Evolutionary conservation across 2,329 filamentous ascomycete species (phyloP).

Genomic region (Cladosporium sp.): DNA sequence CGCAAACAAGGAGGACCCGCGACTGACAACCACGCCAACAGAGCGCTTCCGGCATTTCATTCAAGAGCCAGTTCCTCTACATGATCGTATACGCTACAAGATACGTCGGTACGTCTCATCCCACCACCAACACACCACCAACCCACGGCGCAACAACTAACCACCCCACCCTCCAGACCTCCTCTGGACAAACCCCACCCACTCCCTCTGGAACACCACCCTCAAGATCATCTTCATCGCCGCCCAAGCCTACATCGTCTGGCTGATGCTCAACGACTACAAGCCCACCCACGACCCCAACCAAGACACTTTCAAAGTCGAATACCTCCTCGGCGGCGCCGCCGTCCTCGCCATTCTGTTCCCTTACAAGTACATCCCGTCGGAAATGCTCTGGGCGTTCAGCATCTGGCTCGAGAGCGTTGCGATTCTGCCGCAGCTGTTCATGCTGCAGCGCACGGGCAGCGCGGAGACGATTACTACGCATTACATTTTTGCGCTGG

Average conservation of each 20-base stretch:
- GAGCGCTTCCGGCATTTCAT: constrained; percentile 97
- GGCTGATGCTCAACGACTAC: constrained; percentile 96
- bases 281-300: constrained; percentile 97
- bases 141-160: constrained; percentile 20
- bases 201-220: constrained; percentile 77
- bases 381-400: constrained; percentile 93
- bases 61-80: constrained; percentile 97
- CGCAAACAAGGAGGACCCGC: background rate
- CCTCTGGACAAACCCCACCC: constrained; percentile 70
- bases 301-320: constrained; percentile 94
- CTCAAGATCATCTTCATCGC: constrained; percentile 96
- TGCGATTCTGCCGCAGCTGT: constrained; percentile 93
- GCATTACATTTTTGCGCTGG: constrained; percentile 93
- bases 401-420: constrained; percentile 98
- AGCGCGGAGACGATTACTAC: constrained; percentile 99
- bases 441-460: constrained; percentile 96
- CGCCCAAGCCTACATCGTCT: constrained; percentile 89
- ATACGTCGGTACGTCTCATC: constrained; percentile 62
- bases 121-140: background rate
- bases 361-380: constrained; percentile 77
- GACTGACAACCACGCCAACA: constrained; percentile 41
- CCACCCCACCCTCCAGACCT: constrained; percentile 60
- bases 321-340: constrained; percentile 85
- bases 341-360: constrained; percentile 77
- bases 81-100: constrained; percentile 89